phyloP scores from a whole-genome alignment of 768 basidiomycete species.

The Tricholoma sp. region DNA sequence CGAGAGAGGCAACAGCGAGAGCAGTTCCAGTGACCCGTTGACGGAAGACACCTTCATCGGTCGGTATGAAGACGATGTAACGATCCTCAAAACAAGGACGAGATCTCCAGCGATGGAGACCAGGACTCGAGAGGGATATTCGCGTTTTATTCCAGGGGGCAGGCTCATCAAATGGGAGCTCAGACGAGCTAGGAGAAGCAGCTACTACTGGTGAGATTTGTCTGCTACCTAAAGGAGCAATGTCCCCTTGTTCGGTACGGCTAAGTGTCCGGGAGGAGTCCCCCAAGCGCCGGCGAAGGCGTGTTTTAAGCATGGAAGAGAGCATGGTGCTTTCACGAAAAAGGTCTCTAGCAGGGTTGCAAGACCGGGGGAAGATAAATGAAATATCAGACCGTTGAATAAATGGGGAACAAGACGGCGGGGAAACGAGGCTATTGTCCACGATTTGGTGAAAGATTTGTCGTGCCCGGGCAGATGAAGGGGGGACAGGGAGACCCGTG shows the following conservation, averaged over 20 bases:
- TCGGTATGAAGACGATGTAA: conserved; percentile 46
- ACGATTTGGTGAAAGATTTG: conserved; percentile 39
- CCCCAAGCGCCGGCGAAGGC: conserved; percentile 43
- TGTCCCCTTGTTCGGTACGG: conserved; percentile 35
- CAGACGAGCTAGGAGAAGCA: conserved; percentile 19
- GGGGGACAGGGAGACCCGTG: conserved; percentile 8
- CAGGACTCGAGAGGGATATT: conserved; percentile 41
- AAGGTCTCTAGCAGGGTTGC: conserved; percentile 34
- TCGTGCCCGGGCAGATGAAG: conserved; percentile 26
- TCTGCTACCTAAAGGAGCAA: conserved; percentile 39
- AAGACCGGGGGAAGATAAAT: conserved; percentile 51
- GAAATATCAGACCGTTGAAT: conserved; percentile 30
- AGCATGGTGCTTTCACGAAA: conserved; percentile 35
- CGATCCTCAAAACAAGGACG: conserved; percentile 79
- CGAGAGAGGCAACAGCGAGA: conserved; percentile 64
- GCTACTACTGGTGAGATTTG: conserved; percentile 13
- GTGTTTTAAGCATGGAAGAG: conserved; percentile 44
- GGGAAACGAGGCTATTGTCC: conserved; percentile 39
- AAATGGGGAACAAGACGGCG: conserved; percentile 47
- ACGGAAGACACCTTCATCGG: conserved; percentile 30
- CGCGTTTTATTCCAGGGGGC: conserved; percentile 27
- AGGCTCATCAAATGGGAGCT: conserved; percentile 27
- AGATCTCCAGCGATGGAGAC: conserved; percentile 62
- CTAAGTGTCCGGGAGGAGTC: conserved; percentile 26
- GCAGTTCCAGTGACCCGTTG: conserved; percentile 42